Evolutionary conservation across 208 protist genomes (phyloP).

Genomic region (Naegleria fowleri): DNA sequence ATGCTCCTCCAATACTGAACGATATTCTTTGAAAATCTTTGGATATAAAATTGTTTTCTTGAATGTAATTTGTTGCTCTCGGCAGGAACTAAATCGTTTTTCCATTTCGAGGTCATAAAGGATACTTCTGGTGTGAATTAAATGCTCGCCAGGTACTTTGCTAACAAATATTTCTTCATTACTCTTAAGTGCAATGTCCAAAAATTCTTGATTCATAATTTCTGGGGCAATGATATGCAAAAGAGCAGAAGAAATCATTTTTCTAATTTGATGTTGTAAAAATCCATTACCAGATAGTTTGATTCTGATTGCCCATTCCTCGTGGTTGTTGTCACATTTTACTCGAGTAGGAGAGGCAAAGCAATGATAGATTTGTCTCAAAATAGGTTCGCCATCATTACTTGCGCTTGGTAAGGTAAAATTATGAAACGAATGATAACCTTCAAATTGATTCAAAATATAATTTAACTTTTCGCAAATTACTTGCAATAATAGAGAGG

Average conservation of each 20-base stretch:
- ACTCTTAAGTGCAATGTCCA: not conserved
- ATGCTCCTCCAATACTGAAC: not conserved
- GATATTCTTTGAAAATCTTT: not conserved
- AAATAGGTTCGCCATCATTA: not conserved
- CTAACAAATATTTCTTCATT: not conserved
- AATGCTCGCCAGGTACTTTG: not conserved
- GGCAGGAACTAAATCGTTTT: not conserved
- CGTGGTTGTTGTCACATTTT: not conserved
- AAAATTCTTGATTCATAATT: not conserved
- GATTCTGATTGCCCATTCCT: not conserved
- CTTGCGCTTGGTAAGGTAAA: not conserved
- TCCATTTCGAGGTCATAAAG: not conserved
- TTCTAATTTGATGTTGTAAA: not conserved
- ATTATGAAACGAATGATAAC: not conserved
- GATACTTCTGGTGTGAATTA: not conserved
- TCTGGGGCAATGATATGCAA: not conserved
- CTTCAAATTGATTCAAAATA: conserved; percentile 5
- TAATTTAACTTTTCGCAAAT: not conserved
- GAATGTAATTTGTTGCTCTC: not conserved
- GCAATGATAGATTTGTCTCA: not conserved
- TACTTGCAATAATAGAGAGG: not conserved
- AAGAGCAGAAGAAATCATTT: not conserved
- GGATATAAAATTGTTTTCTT: not conserved
- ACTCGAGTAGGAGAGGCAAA: not conserved
- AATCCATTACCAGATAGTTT: not conserved